Evolutionary conservation across 495 filamentous ascomycete genomes (phyloP), one percentile per base, ranked within the genome.

Genomic region (Filosporella fistucella): DNA sequence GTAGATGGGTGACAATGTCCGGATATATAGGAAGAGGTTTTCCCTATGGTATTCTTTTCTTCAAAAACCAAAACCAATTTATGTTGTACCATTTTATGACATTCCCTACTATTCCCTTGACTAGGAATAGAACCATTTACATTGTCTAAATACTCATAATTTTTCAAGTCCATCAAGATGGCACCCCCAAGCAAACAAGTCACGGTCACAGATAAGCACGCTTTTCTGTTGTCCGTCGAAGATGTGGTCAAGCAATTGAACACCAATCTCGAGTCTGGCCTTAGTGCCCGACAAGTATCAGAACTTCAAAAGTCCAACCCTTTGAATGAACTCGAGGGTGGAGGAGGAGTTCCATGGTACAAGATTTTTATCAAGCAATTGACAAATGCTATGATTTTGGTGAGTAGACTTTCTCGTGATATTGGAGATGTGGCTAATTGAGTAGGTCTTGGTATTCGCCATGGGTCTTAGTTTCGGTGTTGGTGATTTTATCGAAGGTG

Each of bases 401-500:
- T 81, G 66, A 54, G 74, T 69, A 21, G 28, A 25, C n/a, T 42
- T 24, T 16, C 2, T 32, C 26, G 29, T 24, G 11, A 9, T 1
- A 23, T 25, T 17, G 11, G 20, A 51, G 12, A 28, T 52, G 51
- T 22, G 59, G 38, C 55, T 52, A 22, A 53, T 41, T 16, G 23
- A 13, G 10, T 47, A 88, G 83, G 85, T 95, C 28, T 73, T 95
- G 18, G 76, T 93, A 25, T 74, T 94, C 40, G 89, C 87, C 50
- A 93, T 93, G 86, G 81, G 74, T 26, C 69, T 95, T 29, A 88
- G 84, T 55, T 94, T 89, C 58, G 86, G 78, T 42, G 85, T 94
- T 30, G 63, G 71, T 24, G 87, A 91, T 54, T 91, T 81, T 55
- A 81, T 95, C 45, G 89, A 95, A 68, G 89, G 86, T 17, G 85